Percentiles rank a stretch among this genome's conserved stretches.
These are phyloP conservation scores for Pseudogymnoascus sp. DNA, from an alignment of 2,329 filamentous ascomycete genomes.

Conservation along the genomic window DNA sequence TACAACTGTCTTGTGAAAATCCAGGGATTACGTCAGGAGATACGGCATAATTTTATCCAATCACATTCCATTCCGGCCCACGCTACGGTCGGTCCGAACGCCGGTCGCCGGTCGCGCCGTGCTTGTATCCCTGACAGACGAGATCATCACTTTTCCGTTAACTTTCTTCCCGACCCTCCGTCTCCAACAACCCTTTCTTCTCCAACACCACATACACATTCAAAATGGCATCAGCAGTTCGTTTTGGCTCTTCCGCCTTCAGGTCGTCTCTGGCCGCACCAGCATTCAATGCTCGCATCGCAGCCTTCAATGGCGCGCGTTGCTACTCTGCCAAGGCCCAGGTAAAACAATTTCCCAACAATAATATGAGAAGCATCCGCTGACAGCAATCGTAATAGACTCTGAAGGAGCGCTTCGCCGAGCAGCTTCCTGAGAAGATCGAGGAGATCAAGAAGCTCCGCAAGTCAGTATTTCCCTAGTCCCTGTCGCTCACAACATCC, in stretches of 20 bases:
- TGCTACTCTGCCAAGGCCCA: slow-evolving; percentile 91
- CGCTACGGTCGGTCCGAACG: background rate
- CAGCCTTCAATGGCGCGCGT: slow-evolving; percentile 75
- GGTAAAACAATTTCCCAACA: slow-evolving; percentile 44
- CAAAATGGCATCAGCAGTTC: slow-evolving; percentile 77
- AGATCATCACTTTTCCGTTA: slow-evolving; percentile 6
- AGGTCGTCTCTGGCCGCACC: slow-evolving; percentile 66
- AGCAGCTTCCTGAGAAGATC: slow-evolving; percentile 89
- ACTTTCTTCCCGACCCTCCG: slow-evolving; percentile 18
- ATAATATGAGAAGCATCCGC: slow-evolving; percentile 1
- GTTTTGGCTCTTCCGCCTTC: slow-evolving; percentile 74
- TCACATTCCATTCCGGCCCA: background rate
- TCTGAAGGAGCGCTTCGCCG: slow-evolving; percentile 96
- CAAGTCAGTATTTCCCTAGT: slow-evolving; percentile 57
- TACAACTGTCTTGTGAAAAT: slow-evolving; percentile 5
- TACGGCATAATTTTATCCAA: background rate
- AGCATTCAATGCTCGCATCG: slow-evolving; percentile 59
- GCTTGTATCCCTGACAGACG: slow-evolving; percentile 5
- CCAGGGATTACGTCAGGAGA: slow-evolving; percentile 7
- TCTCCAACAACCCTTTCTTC: slow-evolving; percentile 26
- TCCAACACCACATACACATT: slow-evolving; percentile 29
- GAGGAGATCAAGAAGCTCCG: slow-evolving; percentile 98
- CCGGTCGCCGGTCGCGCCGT: background rate
- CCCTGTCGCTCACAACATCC: slow-evolving; percentile 21
- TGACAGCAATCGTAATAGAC: slow-evolving; percentile 48